Evolutionary conservation across 805 yeast species (phyloP).

Genomic region (Kodamaea lidongshanica): DNA sequence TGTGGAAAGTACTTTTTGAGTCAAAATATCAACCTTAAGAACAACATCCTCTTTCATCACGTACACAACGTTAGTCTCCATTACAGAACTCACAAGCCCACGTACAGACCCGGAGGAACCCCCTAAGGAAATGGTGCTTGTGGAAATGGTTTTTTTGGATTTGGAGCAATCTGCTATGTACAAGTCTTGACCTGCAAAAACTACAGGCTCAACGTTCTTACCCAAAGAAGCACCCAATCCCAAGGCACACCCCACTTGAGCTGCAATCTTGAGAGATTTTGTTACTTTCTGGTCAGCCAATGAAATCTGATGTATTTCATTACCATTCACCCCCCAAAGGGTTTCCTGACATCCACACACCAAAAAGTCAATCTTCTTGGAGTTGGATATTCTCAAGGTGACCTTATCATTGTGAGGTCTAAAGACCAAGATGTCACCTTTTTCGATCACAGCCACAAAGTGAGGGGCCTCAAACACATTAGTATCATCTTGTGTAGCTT

Average conservation of each 20-base stretch:
- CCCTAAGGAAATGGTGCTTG: background rate
- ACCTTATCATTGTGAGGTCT: slow-evolving; percentile 39
- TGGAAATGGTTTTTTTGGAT: slow-evolving; percentile 9
- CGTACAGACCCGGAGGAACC: too few relatives aligned
- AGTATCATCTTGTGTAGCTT: slow-evolving; percentile 1
- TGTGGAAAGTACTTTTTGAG: background rate
- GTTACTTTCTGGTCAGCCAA: slow-evolving; percentile 22
- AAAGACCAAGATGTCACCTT: slow-evolving; percentile 37
- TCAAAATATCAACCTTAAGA: slow-evolving; percentile 1
- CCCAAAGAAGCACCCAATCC: slow-evolving; percentile 8
- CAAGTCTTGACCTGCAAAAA: slow-evolving; percentile 17
- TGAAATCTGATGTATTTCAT: slow-evolving; percentile 15
- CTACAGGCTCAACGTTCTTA: slow-evolving; percentile 9
- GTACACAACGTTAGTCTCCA: slow-evolving; percentile 1
- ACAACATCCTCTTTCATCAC: slow-evolving; percentile 1
- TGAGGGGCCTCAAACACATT: slow-evolving; percentile 1
- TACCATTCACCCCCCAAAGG: slow-evolving; percentile 21
- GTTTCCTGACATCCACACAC: slow-evolving; percentile 7
- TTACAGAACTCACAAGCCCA: too few relatives aligned
- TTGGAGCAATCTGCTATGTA: slow-evolving; percentile 23
- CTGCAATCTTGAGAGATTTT: slow-evolving; percentile 15
- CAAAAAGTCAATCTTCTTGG: slow-evolving; percentile 1
- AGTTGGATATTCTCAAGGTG: slow-evolving; percentile 31
- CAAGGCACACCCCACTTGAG: slow-evolving; percentile 14
- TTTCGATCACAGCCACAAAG: slow-evolving; percentile 12